These are phyloP conservation scores for Rutstroemia sp. DNA, from an alignment of 2,329 filamentous ascomycete species.

Conservation along the genomic window DNA sequence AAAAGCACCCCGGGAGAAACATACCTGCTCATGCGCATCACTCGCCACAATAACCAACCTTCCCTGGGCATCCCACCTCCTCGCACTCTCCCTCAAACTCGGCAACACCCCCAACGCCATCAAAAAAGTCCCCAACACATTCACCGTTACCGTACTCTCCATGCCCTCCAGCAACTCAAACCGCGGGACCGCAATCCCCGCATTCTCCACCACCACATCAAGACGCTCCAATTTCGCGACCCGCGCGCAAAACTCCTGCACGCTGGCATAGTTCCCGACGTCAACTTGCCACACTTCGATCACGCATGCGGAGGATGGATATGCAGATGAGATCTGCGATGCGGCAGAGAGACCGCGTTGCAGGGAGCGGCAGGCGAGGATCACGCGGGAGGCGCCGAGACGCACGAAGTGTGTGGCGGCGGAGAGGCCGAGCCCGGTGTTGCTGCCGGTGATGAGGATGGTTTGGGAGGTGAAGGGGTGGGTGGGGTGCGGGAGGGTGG, in stretches of 20 bases:
- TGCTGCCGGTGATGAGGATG: constrained; percentile 43
- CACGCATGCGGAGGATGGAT: constrained; percentile 10
- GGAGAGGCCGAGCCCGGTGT: constrained; percentile 42
- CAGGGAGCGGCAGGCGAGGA: constrained; percentile 18
- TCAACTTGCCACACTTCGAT: constrained; percentile 44
- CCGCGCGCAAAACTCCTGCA: constrained; percentile 37
- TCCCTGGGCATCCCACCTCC: constrained; percentile 15
- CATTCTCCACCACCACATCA: constrained; percentile 38
- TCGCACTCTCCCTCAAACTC: constrained; percentile 21
- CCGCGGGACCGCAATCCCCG: constrained; percentile 17
- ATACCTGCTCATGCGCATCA: constrained; percentile 24
- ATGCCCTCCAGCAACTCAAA: constrained; percentile 22
- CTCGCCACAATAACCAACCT: constrained; percentile 22
- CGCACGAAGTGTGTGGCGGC: constrained; percentile 32
- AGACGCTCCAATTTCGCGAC: constrained; percentile 34
- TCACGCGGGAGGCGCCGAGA: constrained; percentile 24
- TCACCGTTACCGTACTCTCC: constrained; percentile 25
- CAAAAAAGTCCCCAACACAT: constrained; percentile 29
- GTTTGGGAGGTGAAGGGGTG: constrained; percentile 19
- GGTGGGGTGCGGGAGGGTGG: constrained; percentile 19
- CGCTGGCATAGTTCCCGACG: constrained; percentile 38
- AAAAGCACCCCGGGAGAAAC: background rate
- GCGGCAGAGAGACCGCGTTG: constrained; percentile 16
- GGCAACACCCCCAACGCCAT: constrained; percentile 25
- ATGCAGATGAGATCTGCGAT: background rate